Conservation (phyloP, 768 basidiomycete genomes). For the Mycena rosella region DNA sequence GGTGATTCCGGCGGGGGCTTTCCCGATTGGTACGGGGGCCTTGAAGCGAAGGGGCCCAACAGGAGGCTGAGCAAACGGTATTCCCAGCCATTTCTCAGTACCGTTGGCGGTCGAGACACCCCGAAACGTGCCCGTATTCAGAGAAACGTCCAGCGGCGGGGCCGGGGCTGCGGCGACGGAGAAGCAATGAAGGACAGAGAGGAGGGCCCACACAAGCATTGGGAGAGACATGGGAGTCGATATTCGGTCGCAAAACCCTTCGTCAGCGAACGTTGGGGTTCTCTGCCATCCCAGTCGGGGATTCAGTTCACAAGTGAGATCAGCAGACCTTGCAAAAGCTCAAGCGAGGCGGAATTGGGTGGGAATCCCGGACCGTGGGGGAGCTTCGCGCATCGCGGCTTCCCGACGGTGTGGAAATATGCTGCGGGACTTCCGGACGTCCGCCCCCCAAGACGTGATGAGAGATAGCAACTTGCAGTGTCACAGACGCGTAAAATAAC, state of each 20-base stretch:
- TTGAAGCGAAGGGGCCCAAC: constrained; percentile 69
- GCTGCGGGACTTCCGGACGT: too few species aligned
- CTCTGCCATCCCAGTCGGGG: background rate
- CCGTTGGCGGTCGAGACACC: constrained; percentile 58
- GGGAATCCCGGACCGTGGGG: background rate
- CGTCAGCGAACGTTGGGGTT: background rate
- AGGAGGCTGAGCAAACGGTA: constrained; percentile 72
- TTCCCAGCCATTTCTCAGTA: constrained; percentile 70
- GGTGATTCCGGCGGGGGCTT: constrained; percentile 45
- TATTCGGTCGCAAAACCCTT: background rate
- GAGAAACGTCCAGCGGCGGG: constrained; percentile 54
- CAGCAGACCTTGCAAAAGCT: background rate
- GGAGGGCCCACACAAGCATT: constrained; percentile 3
- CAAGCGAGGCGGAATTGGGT: too few species aligned
- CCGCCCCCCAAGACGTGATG: background rate
- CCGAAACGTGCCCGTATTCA: constrained; percentile 61
- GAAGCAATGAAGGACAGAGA: background rate
- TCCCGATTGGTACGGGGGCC: constrained; percentile 60
- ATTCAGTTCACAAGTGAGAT: background rate
- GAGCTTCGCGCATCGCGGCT: background rate
- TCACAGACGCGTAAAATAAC: background rate
- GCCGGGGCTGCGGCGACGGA: constrained; percentile 5
- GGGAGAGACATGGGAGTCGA: constrained; percentile 10
- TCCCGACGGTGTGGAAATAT: background rate
- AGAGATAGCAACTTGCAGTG: too few species aligned